Conservation (phyloP, 176 grass and related monocot species). For the Saccharum officinarum region DNA sequence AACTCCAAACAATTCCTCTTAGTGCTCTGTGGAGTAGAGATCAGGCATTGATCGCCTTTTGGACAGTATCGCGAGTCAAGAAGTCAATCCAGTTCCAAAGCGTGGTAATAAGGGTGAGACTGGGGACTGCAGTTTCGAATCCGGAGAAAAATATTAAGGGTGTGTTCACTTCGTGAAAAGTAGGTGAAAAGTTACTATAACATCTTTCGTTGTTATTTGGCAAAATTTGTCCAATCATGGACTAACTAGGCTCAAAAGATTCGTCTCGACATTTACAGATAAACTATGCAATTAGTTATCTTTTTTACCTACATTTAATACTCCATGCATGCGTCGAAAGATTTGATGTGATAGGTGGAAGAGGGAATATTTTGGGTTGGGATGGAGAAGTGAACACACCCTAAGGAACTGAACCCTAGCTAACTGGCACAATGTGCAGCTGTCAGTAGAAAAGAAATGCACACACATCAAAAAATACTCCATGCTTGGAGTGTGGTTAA, state of each 20-base stretch:
- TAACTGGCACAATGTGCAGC: constrained; percentile 34
- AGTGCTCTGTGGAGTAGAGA: constrained; percentile 31
- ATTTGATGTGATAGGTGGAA: no score
- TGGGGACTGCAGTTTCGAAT: constrained; percentile 17
- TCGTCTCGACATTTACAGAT: no score
- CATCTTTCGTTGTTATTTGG: no score
- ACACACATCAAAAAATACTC: constrained; percentile 48
- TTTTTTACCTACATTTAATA: no score
- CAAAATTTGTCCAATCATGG: no score
- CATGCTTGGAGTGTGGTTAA: constrained; percentile 33
- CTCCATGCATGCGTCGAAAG: no score
- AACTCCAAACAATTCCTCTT: constrained; percentile 47
- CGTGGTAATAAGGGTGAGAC: constrained; percentile 34
- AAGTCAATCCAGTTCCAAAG: constrained; percentile 46
- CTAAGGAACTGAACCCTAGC: constrained; percentile 14
- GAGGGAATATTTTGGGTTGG: no score
- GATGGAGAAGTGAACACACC: no score
- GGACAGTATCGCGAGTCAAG: constrained; percentile 39
- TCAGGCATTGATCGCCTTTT: constrained; percentile 28
- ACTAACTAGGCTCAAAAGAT: no score
- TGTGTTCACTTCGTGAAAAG: no score
- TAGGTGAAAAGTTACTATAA: no score
- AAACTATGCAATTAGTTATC: no score
- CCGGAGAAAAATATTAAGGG: not conserved
- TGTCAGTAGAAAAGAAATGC: constrained; percentile 72